These are phyloP conservation scores for Rhizopogon vinicolor DNA, from an alignment of 768 basidiomycete genomes.

Conservation along the genomic window DNA sequence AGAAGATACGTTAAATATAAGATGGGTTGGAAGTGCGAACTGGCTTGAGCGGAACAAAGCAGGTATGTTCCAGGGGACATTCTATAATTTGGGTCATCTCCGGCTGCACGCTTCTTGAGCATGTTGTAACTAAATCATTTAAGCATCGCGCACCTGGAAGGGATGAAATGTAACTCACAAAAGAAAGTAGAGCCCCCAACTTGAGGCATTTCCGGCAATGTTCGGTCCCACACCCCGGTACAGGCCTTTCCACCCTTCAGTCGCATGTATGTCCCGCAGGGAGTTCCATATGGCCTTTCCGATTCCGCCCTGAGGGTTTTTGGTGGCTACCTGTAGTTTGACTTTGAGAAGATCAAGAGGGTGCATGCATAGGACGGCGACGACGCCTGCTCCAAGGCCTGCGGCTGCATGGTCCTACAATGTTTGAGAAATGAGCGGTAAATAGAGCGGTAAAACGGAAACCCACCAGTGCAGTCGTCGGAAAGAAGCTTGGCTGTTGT, in stretches of 20 bases:
- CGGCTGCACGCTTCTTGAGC: constrained; percentile 77
- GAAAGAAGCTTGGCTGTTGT: constrained; percentile 37
- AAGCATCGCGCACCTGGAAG: constrained; percentile 1
- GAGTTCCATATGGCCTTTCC: constrained; percentile 76
- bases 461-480: constrained; percentile 30
- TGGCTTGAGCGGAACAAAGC: constrained; percentile 91
- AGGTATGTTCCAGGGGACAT: constrained; percentile 79
- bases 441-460: neutral
- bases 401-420: constrained; percentile 90
- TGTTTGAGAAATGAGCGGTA: neutral
- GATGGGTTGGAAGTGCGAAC: constrained; percentile 51
- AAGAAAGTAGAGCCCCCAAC: constrained; percentile 97
- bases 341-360: constrained; percentile 95
- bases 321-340: constrained; percentile 84
- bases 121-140: constrained; percentile 72
- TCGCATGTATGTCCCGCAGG: constrained; percentile 64
- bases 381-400: constrained; percentile 89
- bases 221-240: constrained; percentile 91
- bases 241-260: constrained; percentile 78
- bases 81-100: constrained; percentile 57
- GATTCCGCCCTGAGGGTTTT: constrained; percentile 51
- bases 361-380: constrained; percentile 93
- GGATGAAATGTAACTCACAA: constrained; percentile 59
- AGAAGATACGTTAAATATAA: constrained; percentile 8
- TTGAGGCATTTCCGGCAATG: constrained; percentile 90